Evolutionary conservation across 179 eudicot species (phyloP).

Genomic region (Silene vulgaris): DNA sequence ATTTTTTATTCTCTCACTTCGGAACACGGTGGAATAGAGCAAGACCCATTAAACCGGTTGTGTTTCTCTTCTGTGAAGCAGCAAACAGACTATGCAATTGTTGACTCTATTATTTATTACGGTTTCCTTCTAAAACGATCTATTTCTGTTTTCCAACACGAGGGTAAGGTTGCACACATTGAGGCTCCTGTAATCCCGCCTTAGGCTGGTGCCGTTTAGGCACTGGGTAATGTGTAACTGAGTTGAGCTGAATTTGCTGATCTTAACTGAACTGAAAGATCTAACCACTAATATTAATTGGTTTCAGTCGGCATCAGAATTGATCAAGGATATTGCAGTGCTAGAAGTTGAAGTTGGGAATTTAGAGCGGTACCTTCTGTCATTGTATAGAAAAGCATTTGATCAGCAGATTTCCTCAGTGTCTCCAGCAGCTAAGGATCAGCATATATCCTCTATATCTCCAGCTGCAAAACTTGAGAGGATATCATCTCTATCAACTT

Average conservation of each 20-base stretch:
- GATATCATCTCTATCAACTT: conserved; percentile 23
- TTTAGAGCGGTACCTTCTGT: conserved; percentile 88
- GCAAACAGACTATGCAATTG: no score
- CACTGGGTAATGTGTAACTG: no score
- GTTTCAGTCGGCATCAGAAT: conserved; percentile 78
- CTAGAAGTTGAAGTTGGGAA: conserved; percentile 81
- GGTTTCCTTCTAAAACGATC: no score
- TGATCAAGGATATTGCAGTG: conserved; percentile 80
- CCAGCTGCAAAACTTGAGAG: conserved; percentile 39
- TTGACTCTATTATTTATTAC: no score
- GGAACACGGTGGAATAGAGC: no score
- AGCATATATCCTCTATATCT: conserved; percentile 29
- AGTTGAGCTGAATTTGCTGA: background rate
- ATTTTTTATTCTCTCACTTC: no score
- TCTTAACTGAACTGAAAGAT: background rate
- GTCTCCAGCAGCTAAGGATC: conserved; percentile 36
- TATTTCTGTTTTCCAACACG: no score
- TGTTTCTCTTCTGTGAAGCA: no score
- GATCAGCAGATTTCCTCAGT: conserved; percentile 44
- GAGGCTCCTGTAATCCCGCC: no score
- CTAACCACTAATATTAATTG: conserved; percentile 12
- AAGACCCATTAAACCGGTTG: no score
- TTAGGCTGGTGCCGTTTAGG: no score
- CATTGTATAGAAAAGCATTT: conserved; percentile 81
- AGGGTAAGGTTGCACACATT: no score